Evolutionary conservation across 441 rosid genomes (phyloP), one percentile per base, ranked within the genome.

Genomic region (Gossypium trilobum): DNA sequence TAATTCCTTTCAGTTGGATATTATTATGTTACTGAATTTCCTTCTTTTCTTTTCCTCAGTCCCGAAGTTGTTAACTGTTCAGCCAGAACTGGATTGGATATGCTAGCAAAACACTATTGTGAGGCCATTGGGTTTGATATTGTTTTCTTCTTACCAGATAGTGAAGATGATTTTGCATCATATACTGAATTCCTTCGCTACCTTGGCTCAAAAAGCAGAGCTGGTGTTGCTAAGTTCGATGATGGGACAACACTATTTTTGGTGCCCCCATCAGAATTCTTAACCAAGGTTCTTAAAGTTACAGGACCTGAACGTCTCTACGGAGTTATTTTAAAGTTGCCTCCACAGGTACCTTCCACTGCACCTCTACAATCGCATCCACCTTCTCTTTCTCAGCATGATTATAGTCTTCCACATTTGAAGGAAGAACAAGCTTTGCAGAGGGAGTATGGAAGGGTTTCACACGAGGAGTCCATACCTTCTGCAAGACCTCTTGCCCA

Each of bases 81-180:
- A 13, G 99, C 99, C 77, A 86, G 97, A 82, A 95, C 99, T 23
- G 97, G 99, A 74, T 75, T 95, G 85, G 98, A 95, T 84, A 86
- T 89, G 91, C 96, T 95, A 6, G 77, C 96, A 27, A 88, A 87
- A 79, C 98, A 92, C 78, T 88, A 85, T 75, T 77, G 83, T 4
- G 96, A 91, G 78, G 90, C 97, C 56, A 75, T 84, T 71, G 93
- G 95, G 55, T 88, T 91, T 74, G 97, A 91, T 60, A 83, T 92
- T 52, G 88, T 89, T 75, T 91, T 77, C 89, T 95, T 95, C 86
- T 82, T 92, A 83, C 99, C 99, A 0, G 98, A 95, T 71, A 87
- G 96, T 8, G 97, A 92, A 85, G 90, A 88, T n/a, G 97, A 95
- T 80, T 92, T 95, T 68, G 95, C 90, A 29, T 89, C 99, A 44